Percentiles rank a stretch among this genome's conserved stretches.
phyloP scores from a whole-genome alignment of 1,139 yeast species.

The Casaregolazyma suthepensis region DNA sequence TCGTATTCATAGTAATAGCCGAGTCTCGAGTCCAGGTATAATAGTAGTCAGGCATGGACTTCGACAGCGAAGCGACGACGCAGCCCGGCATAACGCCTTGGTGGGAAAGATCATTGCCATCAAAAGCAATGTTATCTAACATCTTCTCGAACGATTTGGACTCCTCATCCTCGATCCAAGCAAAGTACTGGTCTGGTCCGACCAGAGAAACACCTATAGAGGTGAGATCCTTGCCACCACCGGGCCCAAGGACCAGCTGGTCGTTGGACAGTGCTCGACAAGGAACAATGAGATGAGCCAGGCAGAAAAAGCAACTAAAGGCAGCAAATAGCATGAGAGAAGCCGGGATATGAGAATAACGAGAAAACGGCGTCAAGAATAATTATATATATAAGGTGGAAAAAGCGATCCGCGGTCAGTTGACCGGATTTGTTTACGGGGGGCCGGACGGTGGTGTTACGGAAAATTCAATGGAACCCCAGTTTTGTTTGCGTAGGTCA shows the following conservation, averaged over 20 bases:
- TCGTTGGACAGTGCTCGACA: background rate
- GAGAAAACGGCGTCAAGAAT: background rate
- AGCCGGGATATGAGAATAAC: background rate
- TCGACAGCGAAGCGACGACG: slow-evolving; percentile 81
- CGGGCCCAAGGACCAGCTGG: background rate
- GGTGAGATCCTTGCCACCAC: background rate
- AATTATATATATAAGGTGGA: background rate
- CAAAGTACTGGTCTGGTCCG: slow-evolving; percentile 39
- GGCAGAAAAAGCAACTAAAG: background rate
- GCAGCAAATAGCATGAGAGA: background rate
- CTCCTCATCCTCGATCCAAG: slow-evolving; percentile 53
- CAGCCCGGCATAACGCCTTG: slow-evolving; percentile 57
- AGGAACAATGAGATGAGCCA: background rate
- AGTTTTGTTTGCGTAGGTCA: background rate
- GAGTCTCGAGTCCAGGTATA: slow-evolving; percentile 91
- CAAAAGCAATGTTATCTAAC: slow-evolving; percentile 60
- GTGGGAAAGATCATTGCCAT: slow-evolving; percentile 21
- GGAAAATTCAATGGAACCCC: background rate
- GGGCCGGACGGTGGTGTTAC: background rate
- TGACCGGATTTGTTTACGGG: background rate
- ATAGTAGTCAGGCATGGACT: slow-evolving; percentile 62
- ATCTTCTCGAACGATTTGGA: slow-evolving; percentile 48
- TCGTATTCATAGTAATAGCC: slow-evolving; percentile 69
- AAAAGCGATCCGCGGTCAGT: background rate
- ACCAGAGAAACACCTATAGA: slow-evolving; percentile 20